A percentile compares a stretch with the other conserved stretches of the same genome.
These are phyloP conservation scores for Skeletonema costatum DNA, from an alignment of 108 stramenopile genomes.

Conservation along the genomic window DNA sequence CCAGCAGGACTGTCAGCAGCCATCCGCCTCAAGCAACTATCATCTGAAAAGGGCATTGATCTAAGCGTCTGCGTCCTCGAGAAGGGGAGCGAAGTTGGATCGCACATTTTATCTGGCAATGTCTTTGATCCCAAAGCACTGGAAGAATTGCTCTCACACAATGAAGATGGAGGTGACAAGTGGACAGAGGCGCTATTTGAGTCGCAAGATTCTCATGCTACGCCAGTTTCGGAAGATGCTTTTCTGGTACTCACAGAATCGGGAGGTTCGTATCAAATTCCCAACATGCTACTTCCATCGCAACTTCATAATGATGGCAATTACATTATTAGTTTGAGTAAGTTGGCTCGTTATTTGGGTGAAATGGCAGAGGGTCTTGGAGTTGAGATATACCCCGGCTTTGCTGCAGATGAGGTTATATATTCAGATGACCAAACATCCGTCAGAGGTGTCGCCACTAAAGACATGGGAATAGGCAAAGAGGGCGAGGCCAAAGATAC, in stretches of 20 bases:
- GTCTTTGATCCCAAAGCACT: conserved; percentile 98
- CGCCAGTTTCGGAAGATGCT: conserved; percentile 87
- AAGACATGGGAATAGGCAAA: conserved; percentile 96
- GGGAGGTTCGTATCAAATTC: conserved; percentile 58
- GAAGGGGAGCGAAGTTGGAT: conserved; percentile 97
- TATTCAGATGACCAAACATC: conserved; percentile 56
- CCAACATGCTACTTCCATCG: conserved; percentile 79
- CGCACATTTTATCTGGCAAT: conserved; percentile 98
- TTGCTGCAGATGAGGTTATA: conserved; percentile 95
- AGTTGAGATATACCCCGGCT: conserved; percentile 98
- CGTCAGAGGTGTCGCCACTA: conserved; percentile 94
- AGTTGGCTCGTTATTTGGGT: conserved; percentile 95
- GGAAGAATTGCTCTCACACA: conserved; percentile 92
- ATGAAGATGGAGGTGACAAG: conserved; percentile 59
- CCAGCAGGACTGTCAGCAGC: conserved; percentile 95
- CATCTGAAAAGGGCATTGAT: conserved; percentile 77
- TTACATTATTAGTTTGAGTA: conserved; percentile 91
- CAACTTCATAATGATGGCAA: conserved; percentile 98
- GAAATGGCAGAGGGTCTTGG: conserved; percentile 95
- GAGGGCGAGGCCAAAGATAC: conserved; percentile 90
- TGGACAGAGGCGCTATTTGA: conserved; percentile 70
- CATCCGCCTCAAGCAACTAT: conserved; percentile 97
- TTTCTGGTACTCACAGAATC: conserved; percentile 85
- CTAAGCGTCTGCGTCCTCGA: conserved; percentile 97
- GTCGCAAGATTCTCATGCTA: conserved; percentile 71